Conservation (phyloP, 306 rosid species). For the Pyrus communis region DNA sequence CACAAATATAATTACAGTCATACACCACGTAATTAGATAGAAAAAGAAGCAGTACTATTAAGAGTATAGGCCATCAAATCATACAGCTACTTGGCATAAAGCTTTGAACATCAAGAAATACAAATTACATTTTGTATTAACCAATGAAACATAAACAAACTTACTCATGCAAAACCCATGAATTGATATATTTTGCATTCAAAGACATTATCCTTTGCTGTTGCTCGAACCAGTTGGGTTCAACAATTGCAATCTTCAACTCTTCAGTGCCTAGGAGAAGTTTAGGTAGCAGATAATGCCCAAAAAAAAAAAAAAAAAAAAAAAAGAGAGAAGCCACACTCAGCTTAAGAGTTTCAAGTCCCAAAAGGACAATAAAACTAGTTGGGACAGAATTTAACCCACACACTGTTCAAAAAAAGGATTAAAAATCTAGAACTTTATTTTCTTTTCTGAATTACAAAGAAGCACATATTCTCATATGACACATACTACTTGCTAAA, state of each 20-base stretch:
- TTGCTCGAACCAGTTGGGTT: conserved; percentile 57
- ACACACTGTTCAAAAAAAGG: background rate
- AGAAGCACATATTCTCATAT: background rate
- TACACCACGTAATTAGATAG: background rate
- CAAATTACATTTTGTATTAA: background rate
- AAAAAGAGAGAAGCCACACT: background rate
- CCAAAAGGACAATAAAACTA: background rate
- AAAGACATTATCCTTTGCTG: conserved; percentile 53
- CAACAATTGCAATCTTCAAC: conserved; percentile 61
- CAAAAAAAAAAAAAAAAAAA: background rate
- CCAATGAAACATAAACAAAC: conserved; percentile 18
- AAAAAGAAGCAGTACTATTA: background rate
- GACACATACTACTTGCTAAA: background rate
- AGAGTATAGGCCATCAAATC: background rate
- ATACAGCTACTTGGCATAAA: background rate
- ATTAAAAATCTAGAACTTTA: background rate
- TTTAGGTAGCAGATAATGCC: conserved; percentile 12
- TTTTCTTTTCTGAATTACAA: background rate
- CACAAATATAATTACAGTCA: background rate
- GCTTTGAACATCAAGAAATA: background rate
- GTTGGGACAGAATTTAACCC: background rate
- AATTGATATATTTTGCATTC: conserved; percentile 50
- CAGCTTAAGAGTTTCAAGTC: conserved; percentile 4
- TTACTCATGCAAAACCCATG: conserved; percentile 54
- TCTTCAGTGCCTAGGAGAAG: conserved; percentile 59